A percentile compares a stretch with the other conserved stretches of the same genome.
phyloP scores from a whole-genome alignment of 768 basidiomycete genomes.

The Boletus sensibilis region DNA sequence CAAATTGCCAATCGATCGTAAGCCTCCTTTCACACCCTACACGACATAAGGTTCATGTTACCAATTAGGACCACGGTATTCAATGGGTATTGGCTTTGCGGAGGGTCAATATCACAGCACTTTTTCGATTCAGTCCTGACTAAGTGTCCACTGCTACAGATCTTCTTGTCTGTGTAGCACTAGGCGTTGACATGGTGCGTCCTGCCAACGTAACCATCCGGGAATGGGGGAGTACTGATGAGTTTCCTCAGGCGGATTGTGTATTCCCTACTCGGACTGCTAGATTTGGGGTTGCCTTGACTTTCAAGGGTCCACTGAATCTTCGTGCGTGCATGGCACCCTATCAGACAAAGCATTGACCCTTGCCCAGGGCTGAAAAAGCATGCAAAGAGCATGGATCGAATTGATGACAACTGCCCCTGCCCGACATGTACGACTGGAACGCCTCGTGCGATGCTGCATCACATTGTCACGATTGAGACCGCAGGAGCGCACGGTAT shows the following conservation, averaged over 20 bases:
- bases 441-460: conserved; percentile 69
- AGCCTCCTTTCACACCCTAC: conserved; percentile 24
- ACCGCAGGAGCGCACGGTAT: conserved; percentile 85
- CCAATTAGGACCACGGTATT: conserved; percentile 74
- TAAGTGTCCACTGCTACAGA: conserved; percentile 43
- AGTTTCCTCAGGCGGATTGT: conserved; percentile 71
- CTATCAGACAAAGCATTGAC: conserved; percentile 5
- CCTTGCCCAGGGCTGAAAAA: conserved; percentile 48
- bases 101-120: conserved; percentile 54
- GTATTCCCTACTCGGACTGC: conserved; percentile 93
- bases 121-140: not conserved
- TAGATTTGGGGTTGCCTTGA: conserved; percentile 86
- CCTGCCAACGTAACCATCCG: not conserved
- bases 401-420: conserved; percentile 76
- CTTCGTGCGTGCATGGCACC: conserved; percentile 47
- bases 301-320: conserved; percentile 78
- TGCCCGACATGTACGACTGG: conserved; percentile 80
- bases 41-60: conserved; percentile 9
- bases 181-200: conserved; percentile 89
- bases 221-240: not conserved
- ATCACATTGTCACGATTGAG: conserved; percentile 75
- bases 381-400: conserved; percentile 63
- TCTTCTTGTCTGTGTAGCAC: conserved; percentile 83
- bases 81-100: conserved; percentile 91
- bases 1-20: conserved; percentile 75